A percentile compares a stretch with the other conserved stretches of the same genome.
These are phyloP conservation scores for Metarhizium sp. DNA, from an alignment of 2,329 filamentous ascomycete species.

Conservation along the genomic window DNA sequence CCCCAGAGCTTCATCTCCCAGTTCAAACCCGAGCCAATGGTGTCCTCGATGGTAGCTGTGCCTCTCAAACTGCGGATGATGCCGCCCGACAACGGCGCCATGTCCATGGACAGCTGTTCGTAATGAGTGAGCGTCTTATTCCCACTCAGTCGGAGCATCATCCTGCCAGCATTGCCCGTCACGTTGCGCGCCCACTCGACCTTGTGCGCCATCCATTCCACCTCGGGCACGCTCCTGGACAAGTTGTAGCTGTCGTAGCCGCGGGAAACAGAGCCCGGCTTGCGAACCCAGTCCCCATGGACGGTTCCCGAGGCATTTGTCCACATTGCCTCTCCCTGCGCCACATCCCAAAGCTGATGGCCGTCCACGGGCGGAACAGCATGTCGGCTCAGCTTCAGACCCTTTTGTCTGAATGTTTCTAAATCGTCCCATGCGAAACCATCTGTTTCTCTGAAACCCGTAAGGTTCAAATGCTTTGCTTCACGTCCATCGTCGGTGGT, in stretches of 20 bases:
- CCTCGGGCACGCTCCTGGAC: conserved; percentile 51
- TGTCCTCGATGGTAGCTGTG: conserved; percentile 64
- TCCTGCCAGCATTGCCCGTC: conserved; percentile 60
- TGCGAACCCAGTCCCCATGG: conserved; percentile 65
- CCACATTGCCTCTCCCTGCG: conserved; percentile 47
- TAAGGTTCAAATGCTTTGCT: conserved; percentile 55
- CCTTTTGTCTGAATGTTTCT: conserved; percentile 53
- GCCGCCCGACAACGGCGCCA: conserved; percentile 33
- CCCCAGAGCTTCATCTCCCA: conserved; percentile 78
- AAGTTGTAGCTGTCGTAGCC: conserved; percentile 50
- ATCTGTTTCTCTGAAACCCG: conserved; percentile 66
- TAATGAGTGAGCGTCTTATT: conserved; percentile 40
- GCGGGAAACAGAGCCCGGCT: conserved; percentile 35
- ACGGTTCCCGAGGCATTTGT: conserved; percentile 70
- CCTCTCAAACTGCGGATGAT: conserved; percentile 60
- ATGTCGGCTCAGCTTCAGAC: conserved; percentile 49
- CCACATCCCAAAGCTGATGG: conserved; percentile 29
- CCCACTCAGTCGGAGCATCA: conserved; percentile 57
- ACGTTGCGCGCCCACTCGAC: conserved; percentile 69
- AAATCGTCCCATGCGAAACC: conserved; percentile 72
- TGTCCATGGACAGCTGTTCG: conserved; percentile 25
- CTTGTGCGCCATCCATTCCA: conserved; percentile 53
- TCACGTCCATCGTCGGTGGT: conserved; percentile 14
- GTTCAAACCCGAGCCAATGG: conserved; percentile 53
- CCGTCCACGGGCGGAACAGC: conserved; percentile 34